phyloP scores from a whole-genome alignment of 75 land plant genomes.

The Pinus tabuliformis region DNA sequence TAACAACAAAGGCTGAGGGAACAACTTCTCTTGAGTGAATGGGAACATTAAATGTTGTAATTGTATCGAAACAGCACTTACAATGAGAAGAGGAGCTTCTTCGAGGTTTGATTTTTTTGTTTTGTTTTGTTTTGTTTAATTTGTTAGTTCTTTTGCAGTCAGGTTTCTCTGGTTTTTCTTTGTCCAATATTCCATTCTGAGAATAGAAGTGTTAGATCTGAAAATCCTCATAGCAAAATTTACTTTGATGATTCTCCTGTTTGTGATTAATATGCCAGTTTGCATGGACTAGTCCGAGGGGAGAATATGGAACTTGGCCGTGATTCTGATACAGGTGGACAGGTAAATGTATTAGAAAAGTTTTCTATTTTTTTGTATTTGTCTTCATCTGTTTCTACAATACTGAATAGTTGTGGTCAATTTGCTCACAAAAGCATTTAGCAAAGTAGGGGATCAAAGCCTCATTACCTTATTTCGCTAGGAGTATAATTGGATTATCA shows the following conservation, averaged over 20 bases:
- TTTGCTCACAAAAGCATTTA: not conserved
- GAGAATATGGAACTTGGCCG: conserved; percentile 78
- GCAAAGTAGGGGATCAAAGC: not conserved
- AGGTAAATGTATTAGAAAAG: conserved; percentile 26
- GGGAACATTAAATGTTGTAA: not conserved
- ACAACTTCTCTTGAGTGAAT: not conserved
- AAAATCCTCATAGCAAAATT: too few species aligned
- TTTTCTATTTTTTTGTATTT: not conserved
- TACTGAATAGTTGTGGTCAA: not conserved
- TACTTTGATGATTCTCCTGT: too few species aligned
- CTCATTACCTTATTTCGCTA: not conserved
- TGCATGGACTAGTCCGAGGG: conserved; percentile 72
- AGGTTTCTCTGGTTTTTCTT: too few species aligned
- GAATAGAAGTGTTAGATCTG: too few species aligned
- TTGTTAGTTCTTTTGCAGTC: not conserved
- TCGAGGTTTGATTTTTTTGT: too few species aligned
- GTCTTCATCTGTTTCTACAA: not conserved
- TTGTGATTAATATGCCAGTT: conserved; percentile 22
- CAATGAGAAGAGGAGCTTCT: too few species aligned
- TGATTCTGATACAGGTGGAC: conserved; percentile 77
- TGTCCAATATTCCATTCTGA: too few species aligned
- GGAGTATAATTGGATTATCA: not conserved
- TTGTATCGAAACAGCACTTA: not conserved
- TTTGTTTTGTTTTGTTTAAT: too few species aligned
- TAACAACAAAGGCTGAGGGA: not conserved